These are phyloP conservation scores for Podaxis sp. DNA, from an alignment of 768 basidiomycete genomes.

Conservation along the genomic window DNA sequence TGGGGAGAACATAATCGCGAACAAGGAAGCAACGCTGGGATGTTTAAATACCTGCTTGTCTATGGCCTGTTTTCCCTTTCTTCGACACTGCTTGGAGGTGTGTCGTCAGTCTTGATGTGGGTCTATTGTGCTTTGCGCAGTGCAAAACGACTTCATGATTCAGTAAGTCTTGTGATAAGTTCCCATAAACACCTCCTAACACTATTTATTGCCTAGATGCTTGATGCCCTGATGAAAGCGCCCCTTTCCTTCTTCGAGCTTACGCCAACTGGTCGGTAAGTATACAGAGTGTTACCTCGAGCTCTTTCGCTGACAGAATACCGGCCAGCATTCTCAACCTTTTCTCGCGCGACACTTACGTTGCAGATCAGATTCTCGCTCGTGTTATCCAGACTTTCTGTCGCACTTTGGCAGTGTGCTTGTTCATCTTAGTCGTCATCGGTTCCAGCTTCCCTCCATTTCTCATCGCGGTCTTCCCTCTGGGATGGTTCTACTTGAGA, in stretches of 20 bases:
- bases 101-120: constrained; percentile 63
- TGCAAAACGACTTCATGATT: constrained; percentile 72
- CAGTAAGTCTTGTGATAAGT: constrained; percentile 35
- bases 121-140: constrained; percentile 74
- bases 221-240: constrained; percentile 73
- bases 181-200: background rate
- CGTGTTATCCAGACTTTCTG: constrained; percentile 70
- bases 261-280: constrained; percentile 80
- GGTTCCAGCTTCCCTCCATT: constrained; percentile 80
- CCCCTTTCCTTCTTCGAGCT: constrained; percentile 87
- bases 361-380: constrained; percentile 79
- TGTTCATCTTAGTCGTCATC: constrained; percentile 69
- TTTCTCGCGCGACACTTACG: constrained; percentile 86
- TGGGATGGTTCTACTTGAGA: constrained; percentile 73
- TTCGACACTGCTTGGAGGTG: constrained; percentile 48
- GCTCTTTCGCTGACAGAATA: background rate
- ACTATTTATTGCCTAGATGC: constrained; percentile 46
- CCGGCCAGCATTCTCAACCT: constrained; percentile 72
- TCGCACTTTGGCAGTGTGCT: constrained; percentile 56
- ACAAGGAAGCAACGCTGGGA: constrained; percentile 51
- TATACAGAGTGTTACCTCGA: background rate
- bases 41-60: constrained; percentile 53
- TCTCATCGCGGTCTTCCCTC: constrained; percentile 66
- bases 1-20: constrained; percentile 81
- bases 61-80: constrained; percentile 68